Base-by-base conservation (phyloP, 1,284 basidiomycete species). In the Fomitopsis betulina region DNA sequence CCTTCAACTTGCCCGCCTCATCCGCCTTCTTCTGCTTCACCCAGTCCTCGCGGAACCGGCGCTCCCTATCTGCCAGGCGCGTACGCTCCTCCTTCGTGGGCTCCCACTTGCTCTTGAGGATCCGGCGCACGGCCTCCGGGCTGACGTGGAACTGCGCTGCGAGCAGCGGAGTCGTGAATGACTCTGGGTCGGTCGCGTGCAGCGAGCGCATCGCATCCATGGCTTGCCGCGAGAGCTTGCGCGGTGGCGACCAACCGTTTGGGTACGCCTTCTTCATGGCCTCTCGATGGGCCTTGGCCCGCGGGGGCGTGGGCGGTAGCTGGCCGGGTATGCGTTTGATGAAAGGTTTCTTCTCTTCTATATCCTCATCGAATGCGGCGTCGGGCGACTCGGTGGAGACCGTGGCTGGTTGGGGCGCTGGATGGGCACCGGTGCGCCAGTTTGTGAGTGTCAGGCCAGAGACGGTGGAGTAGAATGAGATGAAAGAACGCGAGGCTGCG, bases 191-290 rank as follows among this genome's bases (percentile, higher is more conserved):
- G 50, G 85, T 71, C 39, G 74, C 71, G 72, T 96, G 84, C 61
- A 97, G 76, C 53, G 84, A 78, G 38, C 91, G 85, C 60, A 97
- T 70, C 32, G 87, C 87, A 58, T 91, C 88, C 94, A 97, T 97
- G 32, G 93, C 93, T 60, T 93, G 89, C 59, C 91, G 84, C n/a
- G 92, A 94, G 56, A 97, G 73, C 70, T 93, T 94, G 66, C 87
- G 89, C 50, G 89, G 89, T 8, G 94, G 94, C 53, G 80, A 76
- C 94, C 95, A 97, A 32, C 91, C 91, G 9, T 79, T 75, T 15
- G 91, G 91, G 68, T 91, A 93, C 7, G 72, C 68, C 62, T 80
- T 75, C 63, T 82, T 83, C 65, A 93, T 77, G 6, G 75, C 70
- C 50, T 75, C 72, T 32, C 83, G 80, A 72, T 93, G 88, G n/a